Evolutionary conservation across 306 rosid genomes (phyloP), one percentile per base, ranked within the genome.

Genomic region (Inga leiocalycina): DNA sequence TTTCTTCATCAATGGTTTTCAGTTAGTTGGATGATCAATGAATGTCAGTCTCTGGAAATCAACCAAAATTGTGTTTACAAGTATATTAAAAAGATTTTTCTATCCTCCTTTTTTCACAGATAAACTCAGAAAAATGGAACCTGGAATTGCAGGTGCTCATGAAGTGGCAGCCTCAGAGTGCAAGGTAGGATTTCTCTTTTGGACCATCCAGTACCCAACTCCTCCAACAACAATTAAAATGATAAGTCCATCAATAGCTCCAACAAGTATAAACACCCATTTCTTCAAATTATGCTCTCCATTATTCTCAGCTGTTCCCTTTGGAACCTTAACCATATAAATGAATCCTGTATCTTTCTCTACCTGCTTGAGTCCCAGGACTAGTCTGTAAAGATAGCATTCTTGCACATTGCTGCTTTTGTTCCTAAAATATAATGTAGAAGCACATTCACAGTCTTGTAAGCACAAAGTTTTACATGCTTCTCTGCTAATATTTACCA

Each of bases 231-330:
- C 85, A 83, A 82, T 80, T 8, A 96, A 62, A 92, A 94, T 79
- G 16, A 96, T 90, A 76, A 94, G 71, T 30, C 94, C 97, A 85
- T 96, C 99, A 87, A 86, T 86, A 59, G 92, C 91, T 51, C 97
- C 97, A 8, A 91, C 94, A 84, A 87, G 51, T 39, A 90, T 35
- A 68, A 96, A 79, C 3, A 92, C 87, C 99, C 99, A 96, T 80
- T 79, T 96, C 46, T 92, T 96, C 80, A 94, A 52, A 64, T 71
- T 74, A 39, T 92, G 82, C 61, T 64, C 79, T 45, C 84, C 89
- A 75, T 82, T 88, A 56, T 72, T 81, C 82, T 71, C 79, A 45
- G 27, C 80, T 75, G 43, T 83, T 64, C 97, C 97, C 86, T 86
- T 88, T 52, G 88, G 90, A 82, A 91, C 95, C 89, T 96, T 96